Percentiles rank a stretch among this genome's conserved stretches.
These are phyloP conservation scores for Conoideocrella luteorostrata DNA, from an alignment of 2,329 filamentous ascomycete species.

Conservation along the genomic window DNA sequence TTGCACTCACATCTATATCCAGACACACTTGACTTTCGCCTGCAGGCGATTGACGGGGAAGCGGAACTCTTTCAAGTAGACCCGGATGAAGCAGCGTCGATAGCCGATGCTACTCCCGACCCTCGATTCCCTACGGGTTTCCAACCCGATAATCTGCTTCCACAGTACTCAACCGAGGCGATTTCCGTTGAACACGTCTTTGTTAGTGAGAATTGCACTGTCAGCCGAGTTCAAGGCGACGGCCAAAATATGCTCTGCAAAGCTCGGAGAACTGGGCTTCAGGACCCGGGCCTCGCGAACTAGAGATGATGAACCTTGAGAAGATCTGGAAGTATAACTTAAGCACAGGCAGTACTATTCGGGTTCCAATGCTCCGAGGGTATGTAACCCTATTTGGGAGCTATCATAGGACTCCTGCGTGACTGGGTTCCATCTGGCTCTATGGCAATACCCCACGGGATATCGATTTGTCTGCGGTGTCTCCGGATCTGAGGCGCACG, in stretches of 20 bases:
- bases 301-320: conserved; percentile 1
- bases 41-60: not conserved
- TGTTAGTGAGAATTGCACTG: conserved; percentile 2
- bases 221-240: conserved; percentile 3
- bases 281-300: conserved; percentile 4
- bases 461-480: conserved; percentile 1
- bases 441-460: conserved; percentile 4
- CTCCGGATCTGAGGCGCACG: conserved; percentile 2
- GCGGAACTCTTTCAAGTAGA: not conserved
- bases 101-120: not conserved
- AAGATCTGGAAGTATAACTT: not conserved
- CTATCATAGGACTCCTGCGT: conserved; percentile 9
- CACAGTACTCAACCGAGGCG: conserved; percentile 4
- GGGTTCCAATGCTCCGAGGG: conserved; percentile 2
- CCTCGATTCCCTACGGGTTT: not conserved
- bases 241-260: conserved; percentile 8
- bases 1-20: conserved; percentile 1
- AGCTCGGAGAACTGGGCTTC: conserved; percentile 4
- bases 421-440: conserved; percentile 5
- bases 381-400: conserved; percentile 5
- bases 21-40: not conserved
- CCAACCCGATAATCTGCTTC: not conserved
- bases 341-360: not conserved
- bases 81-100: not conserved
- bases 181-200: conserved; percentile 1